A percentile compares a stretch with the other conserved stretches of the same genome.
These are phyloP conservation scores for Metschnikowia hibisci DNA, from an alignment of 805 yeast genomes.

Conservation along the genomic window DNA sequence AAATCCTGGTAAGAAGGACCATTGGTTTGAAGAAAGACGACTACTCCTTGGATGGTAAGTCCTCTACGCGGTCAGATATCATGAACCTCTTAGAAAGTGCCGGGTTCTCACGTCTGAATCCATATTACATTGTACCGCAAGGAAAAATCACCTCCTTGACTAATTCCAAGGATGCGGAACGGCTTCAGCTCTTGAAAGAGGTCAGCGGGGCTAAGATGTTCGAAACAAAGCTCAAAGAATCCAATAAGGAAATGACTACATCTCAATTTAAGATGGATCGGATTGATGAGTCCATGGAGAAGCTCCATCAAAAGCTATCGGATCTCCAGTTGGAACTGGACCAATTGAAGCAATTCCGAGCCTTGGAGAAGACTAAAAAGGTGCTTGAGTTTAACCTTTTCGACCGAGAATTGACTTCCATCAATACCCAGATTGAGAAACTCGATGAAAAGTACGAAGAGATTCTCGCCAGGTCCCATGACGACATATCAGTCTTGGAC, in stretches of 20 bases:
- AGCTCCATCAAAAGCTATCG: conserved; percentile 64
- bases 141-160: conserved; percentile 87
- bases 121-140: conserved; percentile 96
- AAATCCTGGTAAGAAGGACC: conserved; percentile 76
- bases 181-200: conserved; percentile 75
- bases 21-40: conserved; percentile 93
- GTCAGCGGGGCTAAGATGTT: conserved; percentile 94
- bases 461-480: conserved; percentile 49
- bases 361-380: conserved; percentile 62
- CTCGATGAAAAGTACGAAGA: conserved; percentile 56
- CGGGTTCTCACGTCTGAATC: conserved; percentile 86
- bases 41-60: conserved; percentile 74
- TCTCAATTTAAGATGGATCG: conserved; percentile 67
- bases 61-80: conserved; percentile 76
- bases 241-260: conserved; percentile 71
- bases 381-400: conserved; percentile 69
- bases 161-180: conserved; percentile 80
- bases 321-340: conserved; percentile 80
- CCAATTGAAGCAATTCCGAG: conserved; percentile 68
- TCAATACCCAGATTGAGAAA: conserved; percentile 55
- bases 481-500: conserved; percentile 53
- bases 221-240: conserved; percentile 74
- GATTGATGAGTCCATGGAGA: conserved; percentile 67
- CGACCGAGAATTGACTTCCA: conserved; percentile 68
- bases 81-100: conserved; percentile 83